Conservation (phyloP, 2,329 filamentous ascomycete species). For the Diaporthe longicolla region DNA sequence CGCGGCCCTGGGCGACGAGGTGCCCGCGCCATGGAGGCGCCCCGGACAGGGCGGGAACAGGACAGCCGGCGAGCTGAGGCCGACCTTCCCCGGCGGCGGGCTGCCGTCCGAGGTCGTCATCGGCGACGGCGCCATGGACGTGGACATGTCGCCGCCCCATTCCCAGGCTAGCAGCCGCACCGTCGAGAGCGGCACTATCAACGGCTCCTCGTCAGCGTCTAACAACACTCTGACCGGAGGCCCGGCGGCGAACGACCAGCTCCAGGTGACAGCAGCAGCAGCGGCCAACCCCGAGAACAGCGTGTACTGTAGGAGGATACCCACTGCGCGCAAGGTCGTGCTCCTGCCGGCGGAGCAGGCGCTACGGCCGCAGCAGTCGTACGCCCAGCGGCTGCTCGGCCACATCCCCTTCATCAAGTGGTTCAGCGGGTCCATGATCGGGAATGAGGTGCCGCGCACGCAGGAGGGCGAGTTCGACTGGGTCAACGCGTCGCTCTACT, state of each 20-base stretch:
- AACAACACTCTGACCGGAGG: slow-evolving; percentile 57
- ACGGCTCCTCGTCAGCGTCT: slow-evolving; percentile 59
- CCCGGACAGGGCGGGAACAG: slow-evolving; percentile 42
- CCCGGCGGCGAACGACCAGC: slow-evolving; percentile 45
- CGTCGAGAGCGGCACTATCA: slow-evolving; percentile 69
- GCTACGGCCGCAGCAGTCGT: slow-evolving; percentile 76
- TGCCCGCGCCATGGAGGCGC: slow-evolving; percentile 46
- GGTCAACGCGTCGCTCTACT: slow-evolving; percentile 75
- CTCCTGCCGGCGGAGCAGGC: slow-evolving; percentile 80
- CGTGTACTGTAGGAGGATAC: slow-evolving; percentile 73
- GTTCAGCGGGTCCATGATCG: slow-evolving; percentile 81
- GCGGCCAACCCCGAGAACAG: slow-evolving; percentile 50
- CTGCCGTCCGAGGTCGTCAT: slow-evolving; percentile 47
- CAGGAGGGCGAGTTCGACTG: slow-evolving; percentile 85
- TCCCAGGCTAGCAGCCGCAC: slow-evolving; percentile 69
- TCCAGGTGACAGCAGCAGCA: slow-evolving; percentile 27
- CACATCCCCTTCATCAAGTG: slow-evolving; percentile 79
- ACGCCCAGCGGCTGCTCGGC: slow-evolving; percentile 73
- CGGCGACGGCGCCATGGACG: slow-evolving; percentile 46
- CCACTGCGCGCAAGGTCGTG: slow-evolving; percentile 74
- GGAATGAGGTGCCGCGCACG: slow-evolving; percentile 79
- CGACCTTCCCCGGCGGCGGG: slow-evolving; percentile 53
- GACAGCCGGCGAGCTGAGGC: slow-evolving; percentile 49
- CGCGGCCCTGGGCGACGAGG: slow-evolving; percentile 47
- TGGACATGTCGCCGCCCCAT: slow-evolving; percentile 57